phyloP scores from a whole-genome alignment of 2,329 filamentous ascomycete species.

The Myrmaecium sp. region DNA sequence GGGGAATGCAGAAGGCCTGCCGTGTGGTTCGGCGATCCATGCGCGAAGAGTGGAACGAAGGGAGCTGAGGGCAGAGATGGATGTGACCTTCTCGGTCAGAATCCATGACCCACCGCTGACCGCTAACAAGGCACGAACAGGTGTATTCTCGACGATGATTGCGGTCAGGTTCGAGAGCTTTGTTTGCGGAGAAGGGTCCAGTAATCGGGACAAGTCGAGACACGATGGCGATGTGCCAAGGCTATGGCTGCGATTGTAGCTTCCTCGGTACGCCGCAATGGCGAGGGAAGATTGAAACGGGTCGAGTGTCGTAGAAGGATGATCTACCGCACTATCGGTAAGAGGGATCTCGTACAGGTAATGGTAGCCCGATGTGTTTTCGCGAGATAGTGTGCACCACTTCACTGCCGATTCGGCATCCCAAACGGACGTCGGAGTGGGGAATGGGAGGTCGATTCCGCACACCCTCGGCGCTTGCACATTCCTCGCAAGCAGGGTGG shows the following conservation, averaged over 20 bases:
- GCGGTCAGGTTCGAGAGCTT: constrained; percentile 17
- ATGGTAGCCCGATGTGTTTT: constrained; percentile 4
- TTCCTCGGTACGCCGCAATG: constrained; percentile 16
- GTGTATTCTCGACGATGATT: constrained; percentile 21
- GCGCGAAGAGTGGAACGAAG: constrained; percentile 10
- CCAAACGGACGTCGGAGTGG: constrained; percentile 19
- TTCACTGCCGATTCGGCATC: constrained; percentile 12
- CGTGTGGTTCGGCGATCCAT: not conserved
- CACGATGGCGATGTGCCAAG: constrained; percentile 7
- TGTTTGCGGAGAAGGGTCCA: constrained; percentile 10
- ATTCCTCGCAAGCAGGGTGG: constrained; percentile 12
- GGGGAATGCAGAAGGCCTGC: not conserved
- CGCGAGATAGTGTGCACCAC: constrained; percentile 9
- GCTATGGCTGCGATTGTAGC: constrained; percentile 7
- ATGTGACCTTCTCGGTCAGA: constrained; percentile 24
- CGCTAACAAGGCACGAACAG: constrained; percentile 25
- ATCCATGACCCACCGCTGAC: constrained; percentile 29
- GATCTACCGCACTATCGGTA: constrained; percentile 2
- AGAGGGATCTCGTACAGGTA: not conserved
- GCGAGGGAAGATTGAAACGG: constrained; percentile 22
- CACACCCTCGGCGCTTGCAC: no score
- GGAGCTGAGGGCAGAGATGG: constrained; percentile 15
- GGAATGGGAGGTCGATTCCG: constrained; percentile 4
- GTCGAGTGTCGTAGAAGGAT: constrained; percentile 5
- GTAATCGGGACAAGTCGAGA: constrained; percentile 10